Base-by-base conservation (phyloP, 2,329 filamentous ascomycete species). In the Teratosphaeria gauchensis region DNA sequence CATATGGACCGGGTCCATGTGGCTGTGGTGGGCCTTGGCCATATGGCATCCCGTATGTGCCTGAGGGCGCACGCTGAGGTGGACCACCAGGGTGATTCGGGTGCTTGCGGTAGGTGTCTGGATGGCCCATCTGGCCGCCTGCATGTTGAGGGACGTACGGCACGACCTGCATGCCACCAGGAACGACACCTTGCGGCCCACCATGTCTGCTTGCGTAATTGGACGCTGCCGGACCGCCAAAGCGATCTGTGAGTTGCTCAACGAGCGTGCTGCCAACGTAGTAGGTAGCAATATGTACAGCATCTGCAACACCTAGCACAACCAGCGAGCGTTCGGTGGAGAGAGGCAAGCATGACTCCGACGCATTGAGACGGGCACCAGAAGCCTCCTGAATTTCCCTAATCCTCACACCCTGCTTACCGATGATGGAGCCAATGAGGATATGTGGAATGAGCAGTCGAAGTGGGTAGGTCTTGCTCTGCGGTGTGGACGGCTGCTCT, bases 321-420 rank as follows among this genome's bases (percentile, higher is more conserved):
- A 99, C 92, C 54, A 99, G 84, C n/a, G 94, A 97, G 54, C 94
- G 89, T 77, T 99, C 94, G 60, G 91, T 95, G 19, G 94, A 99
- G 61, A 96, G 83, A 54, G 94, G 94, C 58, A 99, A 83, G 72
- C 92, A 95, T 4, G 91, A 88, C 74, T 97, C 94, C 6, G 94
- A 99, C 30, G 94, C 94, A 74, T 99, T 99, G 53, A 99, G 83
- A 62, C 95, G 88, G 57, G 94, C 94, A 61, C 95, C 95, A 16
- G 94, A 99, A 21, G 92, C 92, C 73, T 99, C 94, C 75, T 99
- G 94, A 62, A 99, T 99, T 77, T 99, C 94, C 65, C 94, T 90
- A 73, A 99, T 99, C 64, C 94, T 87, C 60, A 92, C 89, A 65
- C 94, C 94, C 63, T 88, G 90, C 79, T 99, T 99, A 69, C 94